Percentiles rank a stretch among this genome's conserved stretches.
These are phyloP conservation scores for Alnus rubra DNA, from an alignment of 306 rosid genomes.

Conservation along the genomic window DNA sequence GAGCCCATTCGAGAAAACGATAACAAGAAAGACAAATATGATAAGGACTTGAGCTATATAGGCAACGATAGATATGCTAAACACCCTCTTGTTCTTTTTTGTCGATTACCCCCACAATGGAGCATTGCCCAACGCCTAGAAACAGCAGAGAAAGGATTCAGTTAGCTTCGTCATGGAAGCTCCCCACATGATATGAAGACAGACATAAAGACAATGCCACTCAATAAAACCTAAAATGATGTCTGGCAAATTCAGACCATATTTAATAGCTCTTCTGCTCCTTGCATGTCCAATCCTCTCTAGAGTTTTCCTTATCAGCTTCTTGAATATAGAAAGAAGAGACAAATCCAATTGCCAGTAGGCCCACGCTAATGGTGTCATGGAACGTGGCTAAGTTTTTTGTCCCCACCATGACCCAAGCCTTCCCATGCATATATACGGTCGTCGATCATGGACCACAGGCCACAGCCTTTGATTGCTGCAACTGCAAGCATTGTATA, in stretches of 20 bases:
- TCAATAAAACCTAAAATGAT: conserved; percentile 1
- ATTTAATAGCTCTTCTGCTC: background rate
- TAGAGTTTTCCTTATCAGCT: background rate
- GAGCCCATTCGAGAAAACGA: background rate
- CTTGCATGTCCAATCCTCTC: conserved; percentile 5
- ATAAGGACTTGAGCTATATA: conserved; percentile 37
- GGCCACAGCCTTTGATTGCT: background rate
- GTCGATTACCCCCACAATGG: background rate
- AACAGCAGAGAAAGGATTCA: conserved; percentile 21
- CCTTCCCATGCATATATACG: background rate
- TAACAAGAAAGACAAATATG: conserved; percentile 30
- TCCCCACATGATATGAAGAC: conserved; percentile 16
- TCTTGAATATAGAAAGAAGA: background rate
- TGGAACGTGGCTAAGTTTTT: background rate
- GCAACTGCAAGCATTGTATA: background rate
- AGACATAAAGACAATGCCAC: conserved; percentile 12
- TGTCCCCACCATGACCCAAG: background rate
- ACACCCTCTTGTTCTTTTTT: conserved; percentile 9
- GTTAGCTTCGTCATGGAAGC: conserved; percentile 2
- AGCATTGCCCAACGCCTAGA: conserved; percentile 11
- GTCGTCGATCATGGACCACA: conserved; percentile 16
- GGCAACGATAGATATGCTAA: conserved; percentile 19
- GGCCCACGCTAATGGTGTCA: background rate
- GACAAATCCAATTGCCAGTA: background rate
- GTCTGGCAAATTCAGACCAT: background rate